Conservation (phyloP, 352 stramenopile species). For the Phytophthora pini region DNA sequence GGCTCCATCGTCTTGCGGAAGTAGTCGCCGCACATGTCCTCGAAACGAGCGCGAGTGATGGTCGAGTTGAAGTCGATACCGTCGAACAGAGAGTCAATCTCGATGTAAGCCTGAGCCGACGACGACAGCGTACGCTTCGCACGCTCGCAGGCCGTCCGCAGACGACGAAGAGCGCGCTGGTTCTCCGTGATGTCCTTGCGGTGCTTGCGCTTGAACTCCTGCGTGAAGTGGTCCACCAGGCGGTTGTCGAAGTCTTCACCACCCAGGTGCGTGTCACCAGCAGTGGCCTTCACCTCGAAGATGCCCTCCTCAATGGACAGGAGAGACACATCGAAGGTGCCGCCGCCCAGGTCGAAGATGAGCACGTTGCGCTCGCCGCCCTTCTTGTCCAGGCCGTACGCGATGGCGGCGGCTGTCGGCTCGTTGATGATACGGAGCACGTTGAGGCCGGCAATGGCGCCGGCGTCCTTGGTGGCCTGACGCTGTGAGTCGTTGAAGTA, state of each 20-base stretch:
- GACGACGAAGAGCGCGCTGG: conserved; percentile 81
- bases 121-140: not conserved
- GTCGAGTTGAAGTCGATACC: conserved; percentile 45
- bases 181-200: conserved; percentile 89
- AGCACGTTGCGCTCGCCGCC: conserved; percentile 94
- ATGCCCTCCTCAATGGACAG: conserved; percentile 95
- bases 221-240: conserved; percentile 92
- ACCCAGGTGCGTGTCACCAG: conserved; percentile 93
- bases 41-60: conserved; percentile 57
- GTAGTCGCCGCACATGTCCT: conserved; percentile 83
- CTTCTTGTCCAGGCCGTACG: conserved; percentile 96
- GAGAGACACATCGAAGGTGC: conserved; percentile 94
- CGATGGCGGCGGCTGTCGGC: conserved; percentile 90
- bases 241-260: conserved; percentile 95
- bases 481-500: conserved; percentile 41
- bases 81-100: not conserved
- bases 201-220: conserved; percentile 93
- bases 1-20: conserved; percentile 92
- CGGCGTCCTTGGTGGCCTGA: conserved; percentile 74
- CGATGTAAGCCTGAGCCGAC: not conserved
- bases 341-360: conserved; percentile 36
- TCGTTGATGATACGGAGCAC: conserved; percentile 97
- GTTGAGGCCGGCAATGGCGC: conserved; percentile 90
- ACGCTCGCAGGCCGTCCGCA: not conserved
- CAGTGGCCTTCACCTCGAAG: conserved; percentile 96